Conservation (phyloP, 2,329 filamentous ascomycete genomes). For the Blastomyces percursus region DNA sequence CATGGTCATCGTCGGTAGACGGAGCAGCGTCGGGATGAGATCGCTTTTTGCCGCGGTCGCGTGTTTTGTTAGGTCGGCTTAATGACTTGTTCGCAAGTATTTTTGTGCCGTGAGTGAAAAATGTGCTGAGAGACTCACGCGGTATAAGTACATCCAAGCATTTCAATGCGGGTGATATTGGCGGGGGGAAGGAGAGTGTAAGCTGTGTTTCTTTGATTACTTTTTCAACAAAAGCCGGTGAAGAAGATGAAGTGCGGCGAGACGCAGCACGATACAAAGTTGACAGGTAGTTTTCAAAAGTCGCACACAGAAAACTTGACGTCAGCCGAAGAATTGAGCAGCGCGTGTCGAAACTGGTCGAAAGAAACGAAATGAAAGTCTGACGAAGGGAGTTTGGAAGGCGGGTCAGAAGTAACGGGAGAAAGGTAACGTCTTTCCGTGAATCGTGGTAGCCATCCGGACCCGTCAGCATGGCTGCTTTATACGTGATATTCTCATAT, state of each 20-base stretch:
- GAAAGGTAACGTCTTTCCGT: conserved; percentile 32
- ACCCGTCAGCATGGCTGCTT: conserved; percentile 38
- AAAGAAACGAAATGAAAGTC: conserved; percentile 39
- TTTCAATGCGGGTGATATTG: conserved; percentile 26
- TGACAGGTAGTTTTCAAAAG: conserved; percentile 32
- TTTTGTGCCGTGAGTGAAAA: conserved; percentile 17
- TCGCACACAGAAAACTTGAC: conserved; percentile 35
- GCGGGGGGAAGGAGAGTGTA: conserved; percentile 28
- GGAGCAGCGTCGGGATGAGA: conserved; percentile 5
- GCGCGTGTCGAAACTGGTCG: conserved; percentile 41
- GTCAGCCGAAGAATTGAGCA: conserved; percentile 36
- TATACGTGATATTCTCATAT: conserved; percentile 41
- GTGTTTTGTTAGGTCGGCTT: conserved; percentile 12
- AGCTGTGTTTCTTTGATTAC: conserved; percentile 31
- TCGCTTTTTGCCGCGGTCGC: conserved; percentile 7
- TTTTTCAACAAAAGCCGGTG: conserved; percentile 19
- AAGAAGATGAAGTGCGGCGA: conserved; percentile 4
- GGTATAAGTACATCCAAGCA: conserved; percentile 27
- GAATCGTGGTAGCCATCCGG: conserved; percentile 11
- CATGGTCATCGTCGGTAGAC: neutral
- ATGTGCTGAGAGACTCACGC: conserved; percentile 18
- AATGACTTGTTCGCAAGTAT: conserved; percentile 12
- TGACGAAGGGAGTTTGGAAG: conserved; percentile 42
- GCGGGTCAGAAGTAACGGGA: conserved; percentile 42
- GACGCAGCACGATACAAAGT: conserved; percentile 2